These are phyloP conservation scores for Kokia cookei DNA, from an alignment of 441 rosid genomes.

Conservation along the genomic window DNA sequence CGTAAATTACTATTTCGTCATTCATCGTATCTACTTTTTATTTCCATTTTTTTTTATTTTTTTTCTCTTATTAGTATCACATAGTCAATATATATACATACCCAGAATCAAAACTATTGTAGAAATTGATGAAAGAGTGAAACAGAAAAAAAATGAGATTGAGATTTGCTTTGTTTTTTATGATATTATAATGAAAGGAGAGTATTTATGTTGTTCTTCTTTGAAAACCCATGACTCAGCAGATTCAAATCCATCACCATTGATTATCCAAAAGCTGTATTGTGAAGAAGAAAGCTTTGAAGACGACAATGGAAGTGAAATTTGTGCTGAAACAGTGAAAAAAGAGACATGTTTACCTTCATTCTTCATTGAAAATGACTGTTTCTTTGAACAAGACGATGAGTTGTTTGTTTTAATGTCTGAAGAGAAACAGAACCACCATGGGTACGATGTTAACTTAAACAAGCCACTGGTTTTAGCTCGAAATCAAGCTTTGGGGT, in stretches of 20 bases:
- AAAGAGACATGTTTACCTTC: slow-evolving; percentile 26
- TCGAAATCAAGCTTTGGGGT: slow-evolving; percentile 50
- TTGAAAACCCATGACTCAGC: slow-evolving; percentile 45
- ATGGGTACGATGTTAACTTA: slow-evolving; percentile 18
- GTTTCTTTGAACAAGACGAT: slow-evolving; percentile 35
- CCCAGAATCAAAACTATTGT: slow-evolving; percentile 17
- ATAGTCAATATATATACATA: background rate
- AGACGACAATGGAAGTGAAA: slow-evolving; percentile 24
- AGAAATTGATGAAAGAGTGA: background rate
- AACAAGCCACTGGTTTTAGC: slow-evolving; percentile 35
- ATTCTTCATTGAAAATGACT: slow-evolving; percentile 31
- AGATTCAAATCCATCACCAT: slow-evolving; percentile 25
- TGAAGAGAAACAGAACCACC: slow-evolving; percentile 38
- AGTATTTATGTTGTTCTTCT: slow-evolving; percentile 42
- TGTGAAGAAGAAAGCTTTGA: slow-evolving; percentile 53
- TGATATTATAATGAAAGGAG: slow-evolving; percentile 54
- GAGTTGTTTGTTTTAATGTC: slow-evolving; percentile 39
- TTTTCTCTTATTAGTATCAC: background rate
- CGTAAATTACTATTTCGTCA: slow-evolving; percentile 14
- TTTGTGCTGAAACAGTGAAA: slow-evolving; percentile 7
- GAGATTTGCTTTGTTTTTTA: slow-evolving; percentile 14
- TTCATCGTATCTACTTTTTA: background rate
- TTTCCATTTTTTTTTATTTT: background rate
- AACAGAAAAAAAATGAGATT: background rate
- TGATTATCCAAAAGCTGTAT: slow-evolving; percentile 48